Conservation (phyloP, 306 rosid species). For the Dalbergia cochinchinensis region DNA sequence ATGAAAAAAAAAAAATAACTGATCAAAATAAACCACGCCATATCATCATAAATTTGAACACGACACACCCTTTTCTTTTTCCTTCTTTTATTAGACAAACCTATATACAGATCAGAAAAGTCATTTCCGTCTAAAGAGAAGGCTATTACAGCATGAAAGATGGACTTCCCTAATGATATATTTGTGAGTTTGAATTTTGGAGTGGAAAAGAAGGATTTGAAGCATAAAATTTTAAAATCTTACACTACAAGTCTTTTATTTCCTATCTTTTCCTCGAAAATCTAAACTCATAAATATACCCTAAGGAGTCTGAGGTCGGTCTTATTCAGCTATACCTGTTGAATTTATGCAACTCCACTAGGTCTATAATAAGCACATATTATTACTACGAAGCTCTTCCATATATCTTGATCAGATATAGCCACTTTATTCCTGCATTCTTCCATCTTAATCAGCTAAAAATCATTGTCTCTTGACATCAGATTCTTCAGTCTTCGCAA, state of each 20-base stretch:
- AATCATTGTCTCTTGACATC: constrained; percentile 62
- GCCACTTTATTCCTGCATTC: constrained; percentile 52
- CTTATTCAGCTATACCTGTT: constrained; percentile 53
- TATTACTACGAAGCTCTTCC: constrained; percentile 45
- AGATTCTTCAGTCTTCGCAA: constrained; percentile 83
- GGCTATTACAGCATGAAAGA: constrained; percentile 54
- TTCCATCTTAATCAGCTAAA: constrained; percentile 37
- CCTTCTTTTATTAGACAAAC: constrained; percentile 69
- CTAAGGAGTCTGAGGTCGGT: constrained; percentile 38
- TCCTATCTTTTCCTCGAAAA: too few relatives aligned
- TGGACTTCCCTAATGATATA: background rate
- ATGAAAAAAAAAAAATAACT: background rate
- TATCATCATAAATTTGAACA: constrained; percentile 45
- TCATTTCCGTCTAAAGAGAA: constrained; percentile 50
- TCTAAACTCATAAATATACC: background rate
- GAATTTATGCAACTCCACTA: constrained; percentile 37
- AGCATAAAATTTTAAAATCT: too few relatives aligned
- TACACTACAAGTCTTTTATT: too few relatives aligned
- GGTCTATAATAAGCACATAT: constrained; percentile 20
- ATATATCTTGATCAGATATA: constrained; percentile 45
- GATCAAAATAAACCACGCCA: constrained; percentile 25
- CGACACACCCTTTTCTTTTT: constrained; percentile 41
- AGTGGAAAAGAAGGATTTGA: too few relatives aligned
- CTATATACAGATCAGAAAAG: constrained; percentile 70
- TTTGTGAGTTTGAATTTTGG: too few relatives aligned